Evolutionary conservation across 306 rosid species (phyloP).

Genomic region (Canavalia ensiformis): DNA sequence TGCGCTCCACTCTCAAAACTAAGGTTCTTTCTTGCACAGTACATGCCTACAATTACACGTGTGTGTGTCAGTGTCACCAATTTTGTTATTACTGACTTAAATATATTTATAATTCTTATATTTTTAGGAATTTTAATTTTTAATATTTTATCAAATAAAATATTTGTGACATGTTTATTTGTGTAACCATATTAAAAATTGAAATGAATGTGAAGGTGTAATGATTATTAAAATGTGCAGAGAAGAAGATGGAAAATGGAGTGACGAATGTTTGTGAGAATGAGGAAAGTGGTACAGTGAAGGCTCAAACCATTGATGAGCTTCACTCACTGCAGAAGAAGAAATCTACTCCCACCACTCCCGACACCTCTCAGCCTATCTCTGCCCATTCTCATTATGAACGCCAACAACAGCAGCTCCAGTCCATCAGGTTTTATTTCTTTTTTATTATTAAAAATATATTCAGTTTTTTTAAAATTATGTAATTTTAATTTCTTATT

Average conservation of each 20-base stretch:
- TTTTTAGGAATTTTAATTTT: too few relatives aligned
- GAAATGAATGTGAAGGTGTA: too few relatives aligned
- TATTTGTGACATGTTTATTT: too few relatives aligned
- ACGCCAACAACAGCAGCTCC: constrained; percentile 69
- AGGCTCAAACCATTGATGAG: constrained; percentile 81
- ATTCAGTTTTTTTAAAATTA: too few relatives aligned
- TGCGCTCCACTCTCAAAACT: neutral
- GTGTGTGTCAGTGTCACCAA: too few relatives aligned
- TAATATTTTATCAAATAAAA: too few relatives aligned
- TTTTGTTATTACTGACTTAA: too few relatives aligned
- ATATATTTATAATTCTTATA: too few relatives aligned
- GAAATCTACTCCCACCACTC: constrained; percentile 73
- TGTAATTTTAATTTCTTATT: neutral
- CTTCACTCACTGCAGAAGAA: constrained; percentile 87
- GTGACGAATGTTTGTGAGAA: constrained; percentile 64
- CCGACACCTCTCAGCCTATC: constrained; percentile 38
- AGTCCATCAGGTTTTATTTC: constrained; percentile 72
- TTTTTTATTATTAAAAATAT: too few relatives aligned
- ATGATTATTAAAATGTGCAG: too few relatives aligned
- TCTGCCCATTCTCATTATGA: constrained; percentile 58
- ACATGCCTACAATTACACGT: neutral
- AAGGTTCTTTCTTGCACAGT: constrained; percentile 17
- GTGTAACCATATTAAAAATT: too few relatives aligned
- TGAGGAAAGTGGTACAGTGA: constrained; percentile 62
- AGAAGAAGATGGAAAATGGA: constrained; percentile 50